Base-by-base conservation (phyloP, 345 rosid genomes). In the Camelina neglecta region DNA sequence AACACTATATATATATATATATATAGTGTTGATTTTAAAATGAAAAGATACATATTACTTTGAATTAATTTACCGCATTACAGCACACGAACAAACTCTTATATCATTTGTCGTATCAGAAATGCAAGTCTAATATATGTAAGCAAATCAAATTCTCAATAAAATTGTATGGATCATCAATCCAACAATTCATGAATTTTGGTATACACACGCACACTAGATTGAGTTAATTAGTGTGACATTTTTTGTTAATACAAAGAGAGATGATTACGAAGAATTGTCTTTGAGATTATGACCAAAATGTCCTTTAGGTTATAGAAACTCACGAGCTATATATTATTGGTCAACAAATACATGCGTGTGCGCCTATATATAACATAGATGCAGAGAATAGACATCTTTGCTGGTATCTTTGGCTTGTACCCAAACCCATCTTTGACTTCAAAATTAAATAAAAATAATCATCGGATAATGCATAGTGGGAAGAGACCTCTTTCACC, bases 321-420 rank as follows among this genome's bases (percentile, higher is more conserved):
- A 10, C 47, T 55, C 33, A 20, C 16, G 9, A 6, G 31, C 15
- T 39, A 21, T 26, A 33, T 49, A 35, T 6, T 35, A 35, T 35
- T 71, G 72, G 80, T 77, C 80, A 77, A 71, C 72, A 77, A 64
- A 71, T 10, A 65, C 61, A 77, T 71, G 66, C 80, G 76, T 70
- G 80, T 49, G 76, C 8, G 11, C 55, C 38, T 68, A 77, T 77
- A 77, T 71, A 77, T 47, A 57, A 57, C 60, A 21, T 71, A 47
- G 55, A 65, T 18, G 16, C 21, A 64, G 2, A 59, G 50, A 47
- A 26, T 48, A 64, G 8, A 71, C 72, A 71, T 38, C 11, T 48
- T 77, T 77, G 76, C 38, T 64, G 76, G 76, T 48, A 26, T 3
- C 20, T 64, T 69, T 63, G 42, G 72, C 65, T 64, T 71, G 42